Evolutionary conservation across 345 rosid species (phyloP), one percentile per base, ranked within the genome.

Genomic region (Salix brachista): DNA sequence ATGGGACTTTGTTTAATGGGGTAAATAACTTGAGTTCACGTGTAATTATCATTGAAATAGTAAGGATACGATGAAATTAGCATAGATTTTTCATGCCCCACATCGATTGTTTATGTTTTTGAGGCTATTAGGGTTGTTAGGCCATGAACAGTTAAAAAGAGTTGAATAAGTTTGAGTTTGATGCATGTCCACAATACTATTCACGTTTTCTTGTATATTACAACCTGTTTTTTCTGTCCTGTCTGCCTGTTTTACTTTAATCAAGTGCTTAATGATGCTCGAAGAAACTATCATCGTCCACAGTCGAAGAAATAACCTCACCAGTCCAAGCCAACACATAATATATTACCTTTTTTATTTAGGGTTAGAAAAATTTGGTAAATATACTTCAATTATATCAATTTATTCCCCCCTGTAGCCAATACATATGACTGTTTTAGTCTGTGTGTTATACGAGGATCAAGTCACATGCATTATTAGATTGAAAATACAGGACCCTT

Each of bases 61-160:
- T 79, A 80, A 83, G 83, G 86, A 88, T 85, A 80, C 70, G 89
- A 88, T 85, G 89, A 85, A 86, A 85, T 80, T 81, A 88, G 86
- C 85, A 81, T 71, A 77, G 84, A 86, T 81, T 60, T 84, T 73
- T 16, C 10, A 71, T 83, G 69, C 83, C 88, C 88, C 84, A 81
- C 91, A 32, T 71, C 8, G 56, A 39, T 70, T 36, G n/a, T 68
- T 32, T 41, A 13, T 44, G 37, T n/a, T 77, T 69, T 71, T 32
- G 39, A 30, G 6, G 67, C 62, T 25, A 77, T 62, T 71, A 80
- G 88, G 85, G 79, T 75, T 80, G 87, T 71, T 83, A 78, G 81
- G 84, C 54, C 65, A 78, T 78, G 69, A 77, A 83, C 65, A 79
- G 72, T 79, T 73, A 71, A 78, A 75, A 61, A 75, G 69, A 39